phyloP scores from a whole-genome alignment of 2,329 filamentous ascomycete species.

The Trichothecium roseum region DNA sequence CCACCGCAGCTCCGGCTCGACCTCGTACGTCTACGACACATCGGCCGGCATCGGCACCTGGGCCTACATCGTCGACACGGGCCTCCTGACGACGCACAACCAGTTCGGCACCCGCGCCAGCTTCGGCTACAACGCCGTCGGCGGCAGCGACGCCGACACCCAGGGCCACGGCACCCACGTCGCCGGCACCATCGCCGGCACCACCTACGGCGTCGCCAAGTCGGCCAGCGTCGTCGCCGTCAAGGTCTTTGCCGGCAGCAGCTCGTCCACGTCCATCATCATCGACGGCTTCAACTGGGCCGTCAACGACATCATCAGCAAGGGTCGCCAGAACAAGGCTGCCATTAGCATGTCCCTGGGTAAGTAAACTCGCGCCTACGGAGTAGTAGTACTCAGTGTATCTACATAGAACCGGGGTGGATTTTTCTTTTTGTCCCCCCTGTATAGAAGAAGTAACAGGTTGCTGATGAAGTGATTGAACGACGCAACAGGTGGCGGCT shows the following conservation, averaged over 20 bases:
- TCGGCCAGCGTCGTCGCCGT: slow-evolving; percentile 29
- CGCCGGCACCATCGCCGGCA: slow-evolving; percentile 32
- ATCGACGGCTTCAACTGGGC: slow-evolving; percentile 29
- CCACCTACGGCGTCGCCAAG: slow-evolving; percentile 35
- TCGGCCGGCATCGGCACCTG: slow-evolving; percentile 30
- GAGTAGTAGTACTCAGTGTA: too few species aligned
- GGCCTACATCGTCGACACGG: slow-evolving; percentile 45
- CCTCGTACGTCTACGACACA: slow-evolving; percentile 29
- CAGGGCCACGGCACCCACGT: slow-evolving; percentile 37
- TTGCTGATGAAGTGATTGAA: too few species aligned
- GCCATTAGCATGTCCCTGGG: slow-evolving; percentile 49
- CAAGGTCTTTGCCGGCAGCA: slow-evolving; percentile 27
- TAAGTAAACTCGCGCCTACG: too few species aligned
- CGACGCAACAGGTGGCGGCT: too few species aligned
- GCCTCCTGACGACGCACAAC: slow-evolving; percentile 34
- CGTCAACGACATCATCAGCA: slow-evolving; percentile 30
- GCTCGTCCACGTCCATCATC: slow-evolving; percentile 19
- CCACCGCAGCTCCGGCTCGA: slow-evolving; percentile 20
- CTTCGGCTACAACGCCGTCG: slow-evolving; percentile 22
- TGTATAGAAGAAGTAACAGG: too few species aligned
- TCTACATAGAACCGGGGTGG: too few species aligned
- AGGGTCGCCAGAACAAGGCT: slow-evolving; percentile 25
- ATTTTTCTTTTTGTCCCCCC: too few species aligned
- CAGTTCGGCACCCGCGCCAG: slow-evolving; percentile 33
- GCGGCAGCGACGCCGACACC: slow-evolving; percentile 18